Evolutionary conservation across 2,329 filamentous ascomycete genomes (phyloP).

Genomic region (Alternaria atra): DNA sequence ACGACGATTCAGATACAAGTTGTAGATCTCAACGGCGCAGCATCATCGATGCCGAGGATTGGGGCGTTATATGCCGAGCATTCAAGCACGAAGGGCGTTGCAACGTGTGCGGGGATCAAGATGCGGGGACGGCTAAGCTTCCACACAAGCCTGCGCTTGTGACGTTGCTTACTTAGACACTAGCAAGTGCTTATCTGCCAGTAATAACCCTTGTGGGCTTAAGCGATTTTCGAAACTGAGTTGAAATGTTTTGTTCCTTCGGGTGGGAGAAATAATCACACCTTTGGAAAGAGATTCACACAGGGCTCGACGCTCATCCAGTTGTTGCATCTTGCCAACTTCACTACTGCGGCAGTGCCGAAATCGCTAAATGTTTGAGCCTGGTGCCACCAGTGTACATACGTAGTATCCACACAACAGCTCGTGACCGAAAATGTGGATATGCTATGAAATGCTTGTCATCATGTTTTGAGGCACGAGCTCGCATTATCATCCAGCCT

Average conservation of each 20-base stretch:
- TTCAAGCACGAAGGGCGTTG: background rate
- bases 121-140: slow-evolving; percentile 26
- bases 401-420: background rate
- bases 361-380: background rate
- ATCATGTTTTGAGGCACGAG: background rate
- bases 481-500: background rate
- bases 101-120: slow-evolving; percentile 9
- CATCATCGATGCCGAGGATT: slow-evolving; percentile 10
- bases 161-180: slow-evolving; percentile 22
- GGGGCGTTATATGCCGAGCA: slow-evolving; percentile 1
- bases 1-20: background rate
- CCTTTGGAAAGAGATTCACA: background rate
- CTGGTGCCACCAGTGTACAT: background rate
- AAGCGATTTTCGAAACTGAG: background rate
- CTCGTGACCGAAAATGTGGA: background rate
- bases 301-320: background rate
- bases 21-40: background rate
- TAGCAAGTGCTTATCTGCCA: background rate
- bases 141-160: slow-evolving; percentile 17
- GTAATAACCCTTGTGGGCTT: background rate
- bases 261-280: background rate
- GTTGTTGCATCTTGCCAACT: background rate
- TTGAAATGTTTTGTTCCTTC: background rate
- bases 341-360: background rate
- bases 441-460: background rate